Percentiles rank a stretch among this genome's conserved stretches.
Evolutionary conservation across 257 asterid genomes (phyloP).

Genomic region (Petrea volubilis): DNA sequence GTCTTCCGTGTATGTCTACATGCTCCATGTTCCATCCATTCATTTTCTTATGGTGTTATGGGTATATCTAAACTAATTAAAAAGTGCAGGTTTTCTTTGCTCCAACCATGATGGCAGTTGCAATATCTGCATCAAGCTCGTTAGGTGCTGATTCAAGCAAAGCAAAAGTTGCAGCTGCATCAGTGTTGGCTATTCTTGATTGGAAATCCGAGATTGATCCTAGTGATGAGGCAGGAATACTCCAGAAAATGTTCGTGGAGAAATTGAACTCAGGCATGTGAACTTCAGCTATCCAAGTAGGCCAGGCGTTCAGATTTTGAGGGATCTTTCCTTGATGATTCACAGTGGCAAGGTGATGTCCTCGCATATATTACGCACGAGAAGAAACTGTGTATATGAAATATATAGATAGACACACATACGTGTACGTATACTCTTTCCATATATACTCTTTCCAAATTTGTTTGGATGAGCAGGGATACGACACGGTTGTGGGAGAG

Average conservation of each 20-base stretch:
- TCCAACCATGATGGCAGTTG: conserved; percentile 47
- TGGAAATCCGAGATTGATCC: conserved; percentile 58
- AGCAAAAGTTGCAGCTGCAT: conserved; percentile 61
- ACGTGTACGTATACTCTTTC: too few species aligned
- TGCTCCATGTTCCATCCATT: background rate
- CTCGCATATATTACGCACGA: background rate
- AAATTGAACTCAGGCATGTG: conserved; percentile 50
- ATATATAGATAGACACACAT: too few species aligned
- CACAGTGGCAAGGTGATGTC: conserved; percentile 54
- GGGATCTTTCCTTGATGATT: conserved; percentile 50
- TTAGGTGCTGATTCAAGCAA: conserved; percentile 57
- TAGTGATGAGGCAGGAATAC: conserved; percentile 58
- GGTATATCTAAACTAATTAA: background rate
- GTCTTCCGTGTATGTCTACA: conserved; percentile 58
- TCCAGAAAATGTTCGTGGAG: conserved; percentile 50
- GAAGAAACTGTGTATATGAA: too few species aligned
- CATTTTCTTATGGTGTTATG: background rate
- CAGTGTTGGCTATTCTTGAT: conserved; percentile 61
- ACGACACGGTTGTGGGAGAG: conserved; percentile 69
- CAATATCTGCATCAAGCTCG: conserved; percentile 46
- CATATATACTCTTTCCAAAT: background rate
- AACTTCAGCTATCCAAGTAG: conserved; percentile 68
- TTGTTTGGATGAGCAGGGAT: conserved; percentile 42
- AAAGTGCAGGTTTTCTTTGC: conserved; percentile 61
- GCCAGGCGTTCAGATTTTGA: conserved; percentile 52